Conservation (phyloP, 2,329 filamentous ascomycete species). For the Alternaria viburni region DNA sequence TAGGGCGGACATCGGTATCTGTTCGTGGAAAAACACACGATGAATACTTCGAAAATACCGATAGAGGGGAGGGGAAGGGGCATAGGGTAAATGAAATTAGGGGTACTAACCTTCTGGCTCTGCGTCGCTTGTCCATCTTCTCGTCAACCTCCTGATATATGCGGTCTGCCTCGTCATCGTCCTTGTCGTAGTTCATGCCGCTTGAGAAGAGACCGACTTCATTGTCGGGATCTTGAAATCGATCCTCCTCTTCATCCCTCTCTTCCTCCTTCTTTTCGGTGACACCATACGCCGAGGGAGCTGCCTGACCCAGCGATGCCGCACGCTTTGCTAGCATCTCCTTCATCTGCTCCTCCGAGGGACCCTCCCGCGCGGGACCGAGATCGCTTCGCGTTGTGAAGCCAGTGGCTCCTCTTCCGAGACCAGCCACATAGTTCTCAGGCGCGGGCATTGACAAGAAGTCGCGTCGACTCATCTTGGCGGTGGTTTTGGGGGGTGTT, state of each 20-base stretch:
- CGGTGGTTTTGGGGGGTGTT: slow-evolving; percentile 8
- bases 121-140: slow-evolving; percentile 91
- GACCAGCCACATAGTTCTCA: slow-evolving; percentile 80
- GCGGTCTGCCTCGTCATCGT: slow-evolving; percentile 95
- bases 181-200: slow-evolving; percentile 87
- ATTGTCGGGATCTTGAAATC: slow-evolving; percentile 96
- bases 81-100: slow-evolving; percentile 27
- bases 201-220: slow-evolving; percentile 95
- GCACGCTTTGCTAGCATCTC: slow-evolving; percentile 95
- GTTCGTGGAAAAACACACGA: slow-evolving; percentile 69
- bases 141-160: slow-evolving; percentile 97
- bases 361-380: slow-evolving; percentile 91
- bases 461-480: slow-evolving; percentile 72
- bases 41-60: slow-evolving; percentile 63
- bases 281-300: slow-evolving; percentile 75
- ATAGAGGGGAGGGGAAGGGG: slow-evolving; percentile 31
- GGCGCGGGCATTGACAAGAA: slow-evolving; percentile 81
- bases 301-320: slow-evolving; percentile 75
- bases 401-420: slow-evolving; percentile 95
- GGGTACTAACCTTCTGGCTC: slow-evolving; percentile 79
- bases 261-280: slow-evolving; percentile 73
- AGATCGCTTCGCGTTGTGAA: slow-evolving; percentile 98
- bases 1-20: slow-evolving; percentile 78
- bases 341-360: slow-evolving; percentile 97
- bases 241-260: slow-evolving; percentile 75